These are phyloP conservation scores for Dactylella cylindrospora DNA, from an alignment of 2,329 filamentous ascomycete genomes.

Conservation along the genomic window DNA sequence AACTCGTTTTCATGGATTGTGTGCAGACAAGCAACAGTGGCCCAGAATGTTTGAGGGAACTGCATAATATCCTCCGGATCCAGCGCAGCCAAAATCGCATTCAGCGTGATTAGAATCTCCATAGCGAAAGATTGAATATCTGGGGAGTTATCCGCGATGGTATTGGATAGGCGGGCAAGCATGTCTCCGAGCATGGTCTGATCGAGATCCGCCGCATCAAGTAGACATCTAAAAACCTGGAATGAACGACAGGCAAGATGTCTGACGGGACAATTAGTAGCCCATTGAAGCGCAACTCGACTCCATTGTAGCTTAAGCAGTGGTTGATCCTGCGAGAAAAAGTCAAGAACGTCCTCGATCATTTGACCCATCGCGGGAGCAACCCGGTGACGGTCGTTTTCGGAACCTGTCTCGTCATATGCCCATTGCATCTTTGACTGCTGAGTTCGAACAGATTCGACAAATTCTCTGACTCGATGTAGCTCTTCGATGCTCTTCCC, in stretches of 20 bases:
- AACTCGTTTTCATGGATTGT: conserved; percentile 97
- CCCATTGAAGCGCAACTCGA: conserved; percentile 87
- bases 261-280: conserved; percentile 90
- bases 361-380: conserved; percentile 84
- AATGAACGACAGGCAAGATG: conserved; percentile 96
- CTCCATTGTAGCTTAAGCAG: conserved; percentile 90
- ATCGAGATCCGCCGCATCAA: conserved; percentile 72
- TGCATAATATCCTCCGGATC: conserved; percentile 75
- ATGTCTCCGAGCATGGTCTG: conserved; percentile 95
- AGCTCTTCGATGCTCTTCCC: conserved; percentile 70
- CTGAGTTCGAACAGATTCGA: conserved; percentile 84
- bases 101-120: conserved; percentile 93
- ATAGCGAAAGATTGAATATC: conserved; percentile 97
- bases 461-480: conserved; percentile 64
- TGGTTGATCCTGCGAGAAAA: conserved; percentile 81
- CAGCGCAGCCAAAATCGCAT: conserved; percentile 84
- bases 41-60: conserved; percentile 98
- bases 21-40: conserved; percentile 90
- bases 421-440: conserved; percentile 85
- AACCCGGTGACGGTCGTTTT: conserved; percentile 74
- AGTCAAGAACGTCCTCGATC: conserved; percentile 76
- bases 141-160: conserved; percentile 80
- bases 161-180: conserved; percentile 91
- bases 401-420: conserved; percentile 84
- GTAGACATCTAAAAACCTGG: conserved; percentile 92